Evolutionary conservation across 1,284 basidiomycete species (phyloP).

Genomic region (Termitomyces sp.): DNA sequence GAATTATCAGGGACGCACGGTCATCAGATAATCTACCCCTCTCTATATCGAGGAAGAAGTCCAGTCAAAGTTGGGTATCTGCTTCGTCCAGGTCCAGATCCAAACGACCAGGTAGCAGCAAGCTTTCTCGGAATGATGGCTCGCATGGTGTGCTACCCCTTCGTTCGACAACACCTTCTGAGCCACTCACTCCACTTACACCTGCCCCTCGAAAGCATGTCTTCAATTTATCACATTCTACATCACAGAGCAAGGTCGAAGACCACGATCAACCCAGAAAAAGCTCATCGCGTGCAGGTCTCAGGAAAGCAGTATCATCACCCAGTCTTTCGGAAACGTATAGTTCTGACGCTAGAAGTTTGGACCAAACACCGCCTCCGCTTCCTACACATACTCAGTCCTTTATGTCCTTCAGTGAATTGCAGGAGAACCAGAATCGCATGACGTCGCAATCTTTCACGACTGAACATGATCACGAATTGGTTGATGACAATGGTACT

Average conservation of each 20-base stretch:
- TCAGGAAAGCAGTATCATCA: conserved; percentile 45
- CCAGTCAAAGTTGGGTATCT: conserved; percentile 23
- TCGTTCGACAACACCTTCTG: conserved; percentile 52
- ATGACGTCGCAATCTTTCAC: conserved; percentile 33
- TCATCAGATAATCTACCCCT: conserved; percentile 20
- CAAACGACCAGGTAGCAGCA: conserved; percentile 14
- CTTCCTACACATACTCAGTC: conserved; percentile 22
- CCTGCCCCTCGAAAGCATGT: conserved; percentile 56
- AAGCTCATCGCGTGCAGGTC: conserved; percentile 16
- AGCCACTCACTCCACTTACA: conserved; percentile 50
- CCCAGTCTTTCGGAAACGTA: conserved; percentile 45
- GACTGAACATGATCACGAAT: conserved; percentile 31
- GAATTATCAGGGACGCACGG: conserved; percentile 28
- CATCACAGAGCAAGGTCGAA: conserved; percentile 48
- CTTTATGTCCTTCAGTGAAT: conserved; percentile 25
- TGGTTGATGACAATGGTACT: conserved; percentile 28
- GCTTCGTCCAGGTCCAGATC: conserved; percentile 18
- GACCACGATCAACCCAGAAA: conserved; percentile 10
- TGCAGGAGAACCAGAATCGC: conserved; percentile 18
- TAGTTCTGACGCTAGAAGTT: conserved; percentile 29
- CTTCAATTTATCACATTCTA: conserved; percentile 43
- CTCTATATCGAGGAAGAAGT: conserved; percentile 23
- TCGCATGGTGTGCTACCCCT: conserved; percentile 33
- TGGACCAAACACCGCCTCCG: conserved; percentile 39
- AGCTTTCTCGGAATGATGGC: conserved; percentile 16